Conservation (phyloP, 176 grass and related monocot species). For the Phoenix dactylifera region DNA sequence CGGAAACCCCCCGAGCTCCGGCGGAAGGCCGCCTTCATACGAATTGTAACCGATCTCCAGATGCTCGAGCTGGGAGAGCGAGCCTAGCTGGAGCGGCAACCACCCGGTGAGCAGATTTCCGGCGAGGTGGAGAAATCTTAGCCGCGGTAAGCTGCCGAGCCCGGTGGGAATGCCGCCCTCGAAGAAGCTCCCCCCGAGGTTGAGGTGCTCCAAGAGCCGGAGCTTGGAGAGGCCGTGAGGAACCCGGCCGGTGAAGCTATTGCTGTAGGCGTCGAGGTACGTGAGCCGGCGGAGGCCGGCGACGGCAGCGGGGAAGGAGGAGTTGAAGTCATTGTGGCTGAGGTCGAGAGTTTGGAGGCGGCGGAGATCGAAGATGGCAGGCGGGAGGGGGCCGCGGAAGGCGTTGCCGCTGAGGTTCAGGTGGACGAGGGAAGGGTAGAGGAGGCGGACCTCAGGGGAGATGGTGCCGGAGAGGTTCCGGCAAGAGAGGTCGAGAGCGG, state of each 20-base stretch:
- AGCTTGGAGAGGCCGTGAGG: constrained; percentile 39
- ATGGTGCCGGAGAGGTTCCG: constrained; percentile 72
- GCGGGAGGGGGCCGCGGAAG: constrained; percentile 40
- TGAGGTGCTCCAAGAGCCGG: constrained; percentile 32
- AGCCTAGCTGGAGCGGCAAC: constrained; percentile 43
- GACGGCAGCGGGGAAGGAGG: constrained; percentile 39
- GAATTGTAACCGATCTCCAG: constrained; percentile 76
- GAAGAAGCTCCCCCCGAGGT: constrained; percentile 77
- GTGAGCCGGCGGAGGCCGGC: constrained; percentile 28
- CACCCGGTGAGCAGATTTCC: constrained; percentile 48
- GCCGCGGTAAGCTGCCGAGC: constrained; percentile 17
- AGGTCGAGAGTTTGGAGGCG: constrained; percentile 48
- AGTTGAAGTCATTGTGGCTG: constrained; percentile 76
- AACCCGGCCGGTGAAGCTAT: constrained; percentile 54
- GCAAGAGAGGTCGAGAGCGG: constrained; percentile 51
- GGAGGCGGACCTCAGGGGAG: constrained; percentile 35
- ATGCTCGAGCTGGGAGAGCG: constrained; percentile 30
- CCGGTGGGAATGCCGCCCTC: constrained; percentile 43
- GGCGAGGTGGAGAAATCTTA: constrained; percentile 61
- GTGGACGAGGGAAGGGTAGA: constrained; percentile 35
- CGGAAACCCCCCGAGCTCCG: constrained; percentile 29
- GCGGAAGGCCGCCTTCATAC: constrained; percentile 27
- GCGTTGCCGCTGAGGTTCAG: constrained; percentile 72
- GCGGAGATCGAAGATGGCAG: constrained; percentile 41
- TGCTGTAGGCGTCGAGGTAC: constrained; percentile 61